Base-by-base conservation (phyloP, 2,329 filamentous ascomycete genomes). In the Fusarium marasasianum region DNA sequence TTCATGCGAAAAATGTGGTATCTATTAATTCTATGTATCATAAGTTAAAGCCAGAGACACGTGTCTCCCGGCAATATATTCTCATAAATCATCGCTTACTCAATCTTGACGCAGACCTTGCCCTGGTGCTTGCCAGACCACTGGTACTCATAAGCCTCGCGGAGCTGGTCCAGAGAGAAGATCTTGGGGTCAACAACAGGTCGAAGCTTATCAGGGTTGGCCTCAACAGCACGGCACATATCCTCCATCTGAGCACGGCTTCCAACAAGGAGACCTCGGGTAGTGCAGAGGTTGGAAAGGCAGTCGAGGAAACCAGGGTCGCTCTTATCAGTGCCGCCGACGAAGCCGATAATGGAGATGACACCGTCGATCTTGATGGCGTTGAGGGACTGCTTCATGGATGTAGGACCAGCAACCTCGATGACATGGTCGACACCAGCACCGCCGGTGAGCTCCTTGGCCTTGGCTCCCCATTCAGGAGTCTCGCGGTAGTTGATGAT, bases 401-500 rank as follows among this genome's bases (percentile, higher is more conserved):
- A 87, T 18, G 72, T 74, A 14, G 82, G 79, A 7, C 86, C 87
- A 8, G 83, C 86, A 14, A 88, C 84, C 74, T 88, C 86, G 70
- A 88, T 76, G 20, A 88, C 74, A 72, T 86, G 80, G 78, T 88
- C 85, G 29, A 87, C 83, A 45, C 86, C 86, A 22, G 70, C 78
- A 22, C 86, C 86, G 54, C 80, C 81, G 1, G 83, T 85, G 37
- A 87, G 72, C 66, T 80, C 76, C 77, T 81, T 83, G 33, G 84
- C 86, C 56, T 83, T 82, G 69, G 80, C 79, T 38, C 86, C 86
- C 86, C 86, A 87, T 72, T 83, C 81, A 8, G 80, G 73, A 43
- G 83, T 83, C 65, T 85, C 82, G 54, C 80, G 83, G 82, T 88
- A 88, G 80, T 87, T 87, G 76, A 88, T 81, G 69, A 87, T 82